Evolutionary conservation across 176 grass and related monocot species (phyloP).

Genomic region (Carex kokanica): DNA sequence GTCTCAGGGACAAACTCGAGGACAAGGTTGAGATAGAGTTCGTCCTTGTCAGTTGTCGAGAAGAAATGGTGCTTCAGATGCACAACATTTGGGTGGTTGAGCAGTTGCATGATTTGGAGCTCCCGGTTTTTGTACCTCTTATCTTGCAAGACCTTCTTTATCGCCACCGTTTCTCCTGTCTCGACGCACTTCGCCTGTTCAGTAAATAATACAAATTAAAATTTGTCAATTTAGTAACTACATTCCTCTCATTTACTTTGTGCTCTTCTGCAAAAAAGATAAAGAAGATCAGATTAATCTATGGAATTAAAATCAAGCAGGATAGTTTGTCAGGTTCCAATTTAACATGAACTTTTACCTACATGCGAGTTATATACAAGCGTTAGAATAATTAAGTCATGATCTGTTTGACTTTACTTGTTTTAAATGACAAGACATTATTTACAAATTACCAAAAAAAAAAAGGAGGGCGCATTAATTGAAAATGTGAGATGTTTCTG

Average conservation of each 20-base stretch:
- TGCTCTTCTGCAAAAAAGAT: not conserved
- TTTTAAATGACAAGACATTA: not conserved
- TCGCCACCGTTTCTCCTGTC: constrained; percentile 85
- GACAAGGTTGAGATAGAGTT: constrained; percentile 92
- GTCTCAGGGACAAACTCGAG: constrained; percentile 88
- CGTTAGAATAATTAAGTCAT: not conserved
- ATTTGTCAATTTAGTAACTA: not conserved
- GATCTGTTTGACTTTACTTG: not conserved
- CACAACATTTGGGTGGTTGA: constrained; percentile 89
- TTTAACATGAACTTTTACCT: not conserved
- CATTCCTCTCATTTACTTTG: not conserved
- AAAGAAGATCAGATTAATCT: not conserved
- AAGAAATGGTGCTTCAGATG: constrained; percentile 93
- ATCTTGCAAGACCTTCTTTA: constrained; percentile 96
- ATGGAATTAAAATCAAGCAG: not conserved
- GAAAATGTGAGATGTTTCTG: not conserved
- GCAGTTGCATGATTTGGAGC: constrained; percentile 86
- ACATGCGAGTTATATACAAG: not conserved
- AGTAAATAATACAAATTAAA: constrained; percentile 26
- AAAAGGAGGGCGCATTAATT: not conserved
- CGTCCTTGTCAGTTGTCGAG: constrained; percentile 83
- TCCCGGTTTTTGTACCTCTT: constrained; percentile 98
- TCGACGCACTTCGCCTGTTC: constrained; percentile 79
- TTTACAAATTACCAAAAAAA: not conserved
- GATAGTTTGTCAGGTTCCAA: not conserved